phyloP scores from a whole-genome alignment of 495 filamentous ascomycete species.

The Lentithecium fluviatile region DNA sequence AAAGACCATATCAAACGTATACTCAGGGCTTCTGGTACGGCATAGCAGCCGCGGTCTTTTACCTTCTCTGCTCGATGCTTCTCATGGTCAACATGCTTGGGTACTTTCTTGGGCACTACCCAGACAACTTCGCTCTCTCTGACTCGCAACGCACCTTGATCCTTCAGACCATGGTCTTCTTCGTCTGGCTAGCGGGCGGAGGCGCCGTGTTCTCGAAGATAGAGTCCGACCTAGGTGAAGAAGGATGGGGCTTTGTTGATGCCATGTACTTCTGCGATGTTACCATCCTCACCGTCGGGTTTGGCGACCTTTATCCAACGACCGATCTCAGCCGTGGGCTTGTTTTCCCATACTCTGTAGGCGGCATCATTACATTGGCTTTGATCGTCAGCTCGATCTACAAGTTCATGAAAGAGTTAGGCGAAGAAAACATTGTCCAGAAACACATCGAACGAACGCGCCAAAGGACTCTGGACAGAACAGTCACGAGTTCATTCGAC shows the following conservation, averaged over 20 bases:
- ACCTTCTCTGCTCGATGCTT: constrained; percentile 61
- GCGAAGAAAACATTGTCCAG: constrained; percentile 65
- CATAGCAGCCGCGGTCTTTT: constrained; percentile 65
- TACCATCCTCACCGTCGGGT: constrained; percentile 65
- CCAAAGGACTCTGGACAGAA: constrained; percentile 55
- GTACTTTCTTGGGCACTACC: constrained; percentile 74
- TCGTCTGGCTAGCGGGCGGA: constrained; percentile 62
- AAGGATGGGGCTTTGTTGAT: constrained; percentile 50
- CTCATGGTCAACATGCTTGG: constrained; percentile 78
- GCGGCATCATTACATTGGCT: constrained; percentile 49
- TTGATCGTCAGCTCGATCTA: constrained; percentile 46
- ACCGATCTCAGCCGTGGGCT: constrained; percentile 47
- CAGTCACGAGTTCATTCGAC: constrained; percentile 49
- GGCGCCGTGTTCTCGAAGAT: constrained; percentile 56
- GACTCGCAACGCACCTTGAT: constrained; percentile 70
- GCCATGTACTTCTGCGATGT: constrained; percentile 65
- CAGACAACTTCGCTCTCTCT: constrained; percentile 69
- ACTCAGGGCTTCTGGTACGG: constrained; percentile 79
- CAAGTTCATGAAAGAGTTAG: constrained; percentile 61
- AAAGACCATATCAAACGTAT: constrained; percentile 58
- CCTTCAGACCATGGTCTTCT: constrained; percentile 62
- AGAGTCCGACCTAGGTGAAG: constrained; percentile 32
- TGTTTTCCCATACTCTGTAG: constrained; percentile 48
- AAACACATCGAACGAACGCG: constrained; percentile 61
- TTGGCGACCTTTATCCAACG: constrained; percentile 56